Base-by-base conservation (phyloP, 73 alveolate species). In the Effrenium voratum region DNA sequence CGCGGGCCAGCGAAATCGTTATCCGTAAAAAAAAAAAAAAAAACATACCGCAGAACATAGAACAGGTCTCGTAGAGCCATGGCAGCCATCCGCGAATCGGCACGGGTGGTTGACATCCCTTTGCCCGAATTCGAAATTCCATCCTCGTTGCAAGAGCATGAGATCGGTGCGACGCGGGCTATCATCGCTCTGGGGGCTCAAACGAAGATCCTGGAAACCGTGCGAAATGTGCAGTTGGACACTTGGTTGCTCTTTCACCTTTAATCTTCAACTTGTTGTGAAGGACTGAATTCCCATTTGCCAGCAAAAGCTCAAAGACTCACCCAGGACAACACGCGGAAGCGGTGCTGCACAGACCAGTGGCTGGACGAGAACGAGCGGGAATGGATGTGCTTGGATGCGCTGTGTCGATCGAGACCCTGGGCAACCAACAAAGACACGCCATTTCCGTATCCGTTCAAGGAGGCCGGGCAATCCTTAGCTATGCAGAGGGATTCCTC, bases 281-380 rank as follows among this genome's bases (percentile, higher is more conserved):
- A 63, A 6, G 4, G 32, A 26, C 43, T 32, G 79, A 36, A 36
- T 10, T 36, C 2, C 49, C 50, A 19, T 36, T 73, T 26, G 52
- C 49, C 83, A n/a, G 6, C 30, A 1, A 15, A 1, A n/a, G 47
- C 3, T 36, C 50, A 36, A 13, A 63, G 41, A 4, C 41, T 73
- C 49, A 16, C 50, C 13, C 41, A 32, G 83, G 15, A 12, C 26
- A 8, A 3, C 36, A 60, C 28, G 8, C 63, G 19, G 63, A 50
- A 82, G n/a, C 46, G 98, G 41, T 92, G 98, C 41, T 75, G 92
- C 30, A 76, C 98, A 8, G 98, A 92, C 49, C 98, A 92, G 47
- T 92, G 98, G 98, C 49, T 92, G 79, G 98, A 92, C 34, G 98
- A 92, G 76, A 92, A 92, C 47, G 98, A 92, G 70, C 72, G 82